Evolutionary conservation across 495 filamentous ascomycete genomes (phyloP), one percentile per base, ranked within the genome.

Genomic region (Bacidia rubella): DNA sequence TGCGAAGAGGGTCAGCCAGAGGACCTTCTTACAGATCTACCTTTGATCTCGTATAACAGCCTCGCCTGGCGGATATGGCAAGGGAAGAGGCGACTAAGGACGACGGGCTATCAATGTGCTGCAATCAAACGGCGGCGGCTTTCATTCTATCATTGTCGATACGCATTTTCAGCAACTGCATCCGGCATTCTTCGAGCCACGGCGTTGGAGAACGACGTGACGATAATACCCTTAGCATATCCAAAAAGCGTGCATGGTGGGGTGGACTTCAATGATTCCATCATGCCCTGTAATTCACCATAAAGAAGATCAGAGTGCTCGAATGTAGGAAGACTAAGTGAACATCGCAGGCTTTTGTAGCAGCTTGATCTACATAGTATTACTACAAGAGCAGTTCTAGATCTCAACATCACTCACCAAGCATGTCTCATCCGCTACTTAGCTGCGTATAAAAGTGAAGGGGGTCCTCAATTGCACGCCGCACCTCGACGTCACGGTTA

Each of bases 1-100:
- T 41, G 65, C 65, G 17, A 71, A 68, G 51, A 40, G 46, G 17
- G 60, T 74, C 12, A 51, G 61, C 11, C 62, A 60, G 1, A 67
- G 56, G 27, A 57, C 69, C 2, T 68, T 77, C 65, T 62, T 75
- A 49, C 73, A 75, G 53, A 57, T 77, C 10, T 76, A 71, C 55
- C 57, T 76, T 40, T 75, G 62, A 72, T 49, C 15, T 17, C 19
- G 21, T n/a, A 39, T 39, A n/a, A n/a, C 32, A 39, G 9, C 43
- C n/a, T n/a, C n/a, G n/a, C n/a, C n/a, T n/a, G n/a, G n/a, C n/a
- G n/a, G n/a, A n/a, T n/a, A n/a, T n/a, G n/a, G n/a, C n/a, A n/a
- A n/a, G n/a, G n/a, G n/a, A n/a, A n/a, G n/a, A n/a, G n/a, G n/a
- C n/a, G n/a, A n/a, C n/a, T n/a, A n/a, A n/a, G n/a, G n/a, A n/a